These are phyloP conservation scores for Mycena sanguinolenta DNA, from an alignment of 768 basidiomycete genomes.

Conservation along the genomic window DNA sequence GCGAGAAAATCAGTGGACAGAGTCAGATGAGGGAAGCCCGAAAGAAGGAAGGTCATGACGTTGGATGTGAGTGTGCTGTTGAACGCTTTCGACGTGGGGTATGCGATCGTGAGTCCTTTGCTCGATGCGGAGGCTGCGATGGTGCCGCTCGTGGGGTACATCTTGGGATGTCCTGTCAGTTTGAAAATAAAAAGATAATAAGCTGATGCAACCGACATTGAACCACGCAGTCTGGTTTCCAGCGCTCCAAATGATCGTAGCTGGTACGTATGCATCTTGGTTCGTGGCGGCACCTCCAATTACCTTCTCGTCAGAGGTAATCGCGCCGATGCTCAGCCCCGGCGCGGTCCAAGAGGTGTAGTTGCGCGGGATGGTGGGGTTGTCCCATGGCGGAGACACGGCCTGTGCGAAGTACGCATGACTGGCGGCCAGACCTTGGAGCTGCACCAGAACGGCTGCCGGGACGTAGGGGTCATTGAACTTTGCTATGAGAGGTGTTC, in stretches of 20 bases:
- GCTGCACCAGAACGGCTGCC: slow-evolving; percentile 27
- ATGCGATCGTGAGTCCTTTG: slow-evolving; percentile 42
- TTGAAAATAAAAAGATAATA: neutral
- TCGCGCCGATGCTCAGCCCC: slow-evolving; percentile 46
- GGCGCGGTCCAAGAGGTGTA: slow-evolving; percentile 46
- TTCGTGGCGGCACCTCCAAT: slow-evolving; percentile 46
- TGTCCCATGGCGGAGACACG: slow-evolving; percentile 46
- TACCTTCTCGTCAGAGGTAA: slow-evolving; percentile 43
- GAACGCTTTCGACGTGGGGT: slow-evolving; percentile 44
- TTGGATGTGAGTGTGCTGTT: slow-evolving; percentile 31
- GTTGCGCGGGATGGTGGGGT: slow-evolving; percentile 41
- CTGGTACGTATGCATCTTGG: slow-evolving; percentile 41
- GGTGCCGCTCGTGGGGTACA: slow-evolving; percentile 43
- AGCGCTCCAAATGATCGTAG: slow-evolving; percentile 42
- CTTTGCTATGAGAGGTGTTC: slow-evolving; percentile 43
- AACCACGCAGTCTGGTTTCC: slow-evolving; percentile 41
- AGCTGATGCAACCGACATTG: slow-evolving; percentile 32
- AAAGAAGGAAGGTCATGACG: slow-evolving; percentile 45
- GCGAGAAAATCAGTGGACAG: slow-evolving; percentile 38
- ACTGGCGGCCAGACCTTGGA: slow-evolving; percentile 27
- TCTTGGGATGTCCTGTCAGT: slow-evolving; percentile 23
- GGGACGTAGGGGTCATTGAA: slow-evolving; percentile 47
- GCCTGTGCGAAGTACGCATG: slow-evolving; percentile 43
- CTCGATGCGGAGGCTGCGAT: slow-evolving; percentile 42
- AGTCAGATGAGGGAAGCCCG: slow-evolving; percentile 38